These are phyloP conservation scores for Pugionium cornutum DNA, from an alignment of 345 rosid genomes.

Conservation along the genomic window DNA sequence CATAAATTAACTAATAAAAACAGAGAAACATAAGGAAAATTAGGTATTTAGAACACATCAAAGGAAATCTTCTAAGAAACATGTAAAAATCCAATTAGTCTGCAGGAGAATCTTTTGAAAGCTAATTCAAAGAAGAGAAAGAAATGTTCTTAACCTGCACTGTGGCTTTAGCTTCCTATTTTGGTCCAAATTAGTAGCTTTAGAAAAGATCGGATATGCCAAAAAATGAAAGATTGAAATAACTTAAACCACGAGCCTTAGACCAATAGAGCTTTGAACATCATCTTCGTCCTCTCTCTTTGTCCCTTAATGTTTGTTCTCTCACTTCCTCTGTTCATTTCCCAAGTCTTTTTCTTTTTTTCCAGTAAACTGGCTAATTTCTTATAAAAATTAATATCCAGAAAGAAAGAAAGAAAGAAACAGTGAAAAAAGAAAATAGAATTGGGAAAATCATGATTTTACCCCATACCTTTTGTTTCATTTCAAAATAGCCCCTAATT, in stretches of 20 bases:
- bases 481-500: slow-evolving; percentile 1
- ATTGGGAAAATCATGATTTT: neutral
- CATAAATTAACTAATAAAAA: neutral
- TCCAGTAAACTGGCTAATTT: slow-evolving; percentile 32
- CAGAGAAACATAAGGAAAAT: neutral
- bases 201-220: slow-evolving; percentile 25
- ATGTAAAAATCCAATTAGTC: neutral
- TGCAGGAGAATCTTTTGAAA: neutral
- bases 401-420: slow-evolving; percentile 20
- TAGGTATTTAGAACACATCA: neutral
- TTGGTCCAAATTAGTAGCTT: slow-evolving; percentile 4
- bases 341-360: slow-evolving; percentile 31
- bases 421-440: neutral
- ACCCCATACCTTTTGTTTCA: slow-evolving; percentile 27
- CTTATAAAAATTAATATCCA: slow-evolving; percentile 35
- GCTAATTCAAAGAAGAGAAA: slow-evolving; percentile 5
- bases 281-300: slow-evolving; percentile 30
- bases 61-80: neutral
- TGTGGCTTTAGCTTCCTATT: slow-evolving; percentile 28
- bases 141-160: slow-evolving; percentile 31
- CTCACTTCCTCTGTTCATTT: slow-evolving; percentile 40
- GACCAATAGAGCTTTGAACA: slow-evolving; percentile 30
- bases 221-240: neutral
- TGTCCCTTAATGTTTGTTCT: slow-evolving; percentile 34
- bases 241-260: neutral